A percentile compares a stretch with the other conserved stretches of the same genome.
Evolutionary conservation across 768 basidiomycete genomes (phyloP).

Genomic region (Neoboletus magnificus): DNA sequence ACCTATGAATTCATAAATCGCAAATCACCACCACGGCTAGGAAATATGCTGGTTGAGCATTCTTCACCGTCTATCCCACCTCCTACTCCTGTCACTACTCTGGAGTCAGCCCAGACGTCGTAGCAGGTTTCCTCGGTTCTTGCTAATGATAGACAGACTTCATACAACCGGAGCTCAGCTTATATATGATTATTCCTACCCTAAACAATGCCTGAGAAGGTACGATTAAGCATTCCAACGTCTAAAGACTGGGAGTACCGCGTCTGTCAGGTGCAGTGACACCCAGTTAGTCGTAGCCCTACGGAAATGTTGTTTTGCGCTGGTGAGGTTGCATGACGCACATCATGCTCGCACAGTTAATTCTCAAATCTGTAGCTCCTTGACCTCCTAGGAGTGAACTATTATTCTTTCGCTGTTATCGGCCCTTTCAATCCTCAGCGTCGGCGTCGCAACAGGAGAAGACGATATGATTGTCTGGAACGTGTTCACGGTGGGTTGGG

Average conservation of each 20-base stretch:
- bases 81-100: slow-evolving; percentile 12
- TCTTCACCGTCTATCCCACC: background rate
- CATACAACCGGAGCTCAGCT: background rate
- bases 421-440: background rate
- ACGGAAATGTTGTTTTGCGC: background rate
- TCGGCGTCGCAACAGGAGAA: background rate
- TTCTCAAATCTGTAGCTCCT: background rate
- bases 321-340: background rate
- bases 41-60: slow-evolving; percentile 57
- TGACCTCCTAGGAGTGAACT: too few relatives aligned
- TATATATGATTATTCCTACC: background rate
- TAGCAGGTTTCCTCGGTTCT: slow-evolving; percentile 1
- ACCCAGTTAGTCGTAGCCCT: background rate
- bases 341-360: too few relatives aligned
- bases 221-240: background rate
- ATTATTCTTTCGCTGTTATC: too few relatives aligned
- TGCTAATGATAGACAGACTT: slow-evolving; percentile 6
- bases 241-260: too few relatives aligned
- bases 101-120: slow-evolving; percentile 7
- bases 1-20: slow-evolving; percentile 82
- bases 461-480: background rate
- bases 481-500: background rate
- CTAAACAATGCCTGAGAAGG: background rate
- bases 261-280: background rate
- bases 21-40: slow-evolving; percentile 67